These are phyloP conservation scores for Galerina marginata DNA, from an alignment of 768 basidiomycete genomes.

Conservation along the genomic window DNA sequence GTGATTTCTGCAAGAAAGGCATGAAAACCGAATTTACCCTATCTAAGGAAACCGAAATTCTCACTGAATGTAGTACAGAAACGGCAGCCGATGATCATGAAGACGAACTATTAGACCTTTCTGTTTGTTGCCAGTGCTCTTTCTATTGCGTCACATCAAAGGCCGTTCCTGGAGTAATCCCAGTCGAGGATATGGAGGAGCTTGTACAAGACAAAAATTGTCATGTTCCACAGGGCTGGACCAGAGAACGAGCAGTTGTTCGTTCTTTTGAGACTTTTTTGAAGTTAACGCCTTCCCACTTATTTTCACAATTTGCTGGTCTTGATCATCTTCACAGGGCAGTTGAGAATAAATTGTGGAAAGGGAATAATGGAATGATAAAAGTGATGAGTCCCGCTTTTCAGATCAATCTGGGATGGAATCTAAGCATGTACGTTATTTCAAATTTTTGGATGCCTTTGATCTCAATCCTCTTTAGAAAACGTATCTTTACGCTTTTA, in stretches of 20 bases:
- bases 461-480: conserved; percentile 32
- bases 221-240: conserved; percentile 60
- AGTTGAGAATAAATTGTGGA: conserved; percentile 79
- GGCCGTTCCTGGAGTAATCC: conserved; percentile 76
- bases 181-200: conserved; percentile 63
- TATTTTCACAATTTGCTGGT: conserved; percentile 1
- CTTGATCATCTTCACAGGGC: conserved; percentile 49
- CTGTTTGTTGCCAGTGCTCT: conserved; percentile 85
- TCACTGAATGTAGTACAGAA: conserved; percentile 42
- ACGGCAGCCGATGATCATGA: conserved; percentile 39
- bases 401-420: conserved; percentile 72
- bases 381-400: conserved; percentile 60
- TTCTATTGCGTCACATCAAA: conserved; percentile 73
- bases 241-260: conserved; percentile 57
- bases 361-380: conserved; percentile 63
- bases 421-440: conserved; percentile 53
- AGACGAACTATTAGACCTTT: conserved; percentile 73
- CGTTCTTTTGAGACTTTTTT: conserved; percentile 69
- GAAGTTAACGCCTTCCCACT: conserved; percentile 48
- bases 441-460: background rate
- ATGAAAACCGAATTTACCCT: conserved; percentile 51
- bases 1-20: conserved; percentile 40
- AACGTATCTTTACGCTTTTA: conserved; percentile 48
- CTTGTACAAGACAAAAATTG: conserved; percentile 63
- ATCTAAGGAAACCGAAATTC: conserved; percentile 34